phyloP scores from a whole-genome alignment of 768 basidiomycete genomes.

The Leucogyrophana mollusca region DNA sequence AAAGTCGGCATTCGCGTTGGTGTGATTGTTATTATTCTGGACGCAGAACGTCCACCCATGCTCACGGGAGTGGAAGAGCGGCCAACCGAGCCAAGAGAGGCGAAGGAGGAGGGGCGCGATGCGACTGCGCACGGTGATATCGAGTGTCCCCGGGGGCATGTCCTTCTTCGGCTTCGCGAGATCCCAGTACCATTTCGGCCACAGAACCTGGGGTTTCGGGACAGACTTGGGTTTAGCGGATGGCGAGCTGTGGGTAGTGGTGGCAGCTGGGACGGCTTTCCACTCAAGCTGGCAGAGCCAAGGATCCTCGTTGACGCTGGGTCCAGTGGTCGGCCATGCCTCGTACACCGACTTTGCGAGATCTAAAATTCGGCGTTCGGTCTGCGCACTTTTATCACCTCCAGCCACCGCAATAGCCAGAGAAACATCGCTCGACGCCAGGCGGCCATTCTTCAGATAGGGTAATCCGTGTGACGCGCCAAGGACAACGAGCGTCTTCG shows the following conservation, averaged over 20 bases:
- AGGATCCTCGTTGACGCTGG: slow-evolving; percentile 38
- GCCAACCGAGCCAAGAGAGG: slow-evolving; percentile 84
- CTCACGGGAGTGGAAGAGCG: slow-evolving; percentile 80
- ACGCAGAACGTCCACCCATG: slow-evolving; percentile 94
- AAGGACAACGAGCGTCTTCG: slow-evolving; percentile 45
- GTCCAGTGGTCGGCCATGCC: slow-evolving; percentile 14
- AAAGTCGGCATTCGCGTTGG: slow-evolving; percentile 43
- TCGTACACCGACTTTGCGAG: slow-evolving; percentile 37
- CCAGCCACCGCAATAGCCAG: slow-evolving; percentile 48
- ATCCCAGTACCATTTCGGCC: slow-evolving; percentile 99
- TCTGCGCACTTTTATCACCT: slow-evolving; percentile 36
- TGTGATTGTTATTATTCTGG: no score
- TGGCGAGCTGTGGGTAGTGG: not conserved
- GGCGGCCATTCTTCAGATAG: slow-evolving; percentile 39
- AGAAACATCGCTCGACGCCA: slow-evolving; percentile 40
- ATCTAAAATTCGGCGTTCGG: slow-evolving; percentile 34
- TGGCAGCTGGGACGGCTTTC: slow-evolving; percentile 34
- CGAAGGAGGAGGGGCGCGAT: slow-evolving; percentile 83
- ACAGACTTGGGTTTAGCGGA: slow-evolving; percentile 23
- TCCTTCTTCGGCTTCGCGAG: slow-evolving; percentile 72
- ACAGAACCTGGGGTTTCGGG: slow-evolving; percentile 51
- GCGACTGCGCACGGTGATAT: slow-evolving; percentile 81
- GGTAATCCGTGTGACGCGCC: slow-evolving; percentile 45
- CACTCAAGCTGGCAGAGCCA: slow-evolving; percentile 73
- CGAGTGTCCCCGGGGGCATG: slow-evolving; percentile 66